These are phyloP conservation scores for Leccinum fuscescens DNA, from an alignment of 1,284 basidiomycete genomes.

Conservation along the genomic window DNA sequence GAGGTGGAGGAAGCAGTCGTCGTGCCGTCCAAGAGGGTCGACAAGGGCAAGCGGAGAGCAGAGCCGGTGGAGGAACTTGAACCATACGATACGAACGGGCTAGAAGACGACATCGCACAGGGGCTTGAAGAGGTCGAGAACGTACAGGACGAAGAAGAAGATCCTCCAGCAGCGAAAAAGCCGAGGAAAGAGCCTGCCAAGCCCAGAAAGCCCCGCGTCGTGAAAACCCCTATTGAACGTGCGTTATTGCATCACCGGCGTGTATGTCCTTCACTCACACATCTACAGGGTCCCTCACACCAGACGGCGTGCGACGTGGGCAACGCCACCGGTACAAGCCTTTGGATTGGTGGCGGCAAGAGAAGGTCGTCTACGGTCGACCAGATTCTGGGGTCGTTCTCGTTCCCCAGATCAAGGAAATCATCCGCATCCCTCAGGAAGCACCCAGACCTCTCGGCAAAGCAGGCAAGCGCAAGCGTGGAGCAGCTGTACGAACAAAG, in stretches of 20 bases:
- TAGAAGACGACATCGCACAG: constrained; percentile 57
- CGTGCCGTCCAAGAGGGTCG: constrained; percentile 25
- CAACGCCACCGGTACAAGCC: constrained; percentile 73
- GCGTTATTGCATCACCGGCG: constrained; percentile 1
- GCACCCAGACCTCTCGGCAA: constrained; percentile 54
- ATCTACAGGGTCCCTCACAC: constrained; percentile 23
- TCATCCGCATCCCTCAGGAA: constrained; percentile 77
- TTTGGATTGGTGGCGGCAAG: constrained; percentile 91
- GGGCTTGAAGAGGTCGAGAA: constrained; percentile 47
- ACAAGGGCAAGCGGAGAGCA: constrained; percentile 39
- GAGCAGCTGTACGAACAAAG: constrained; percentile 36
- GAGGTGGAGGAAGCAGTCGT: constrained; percentile 35
- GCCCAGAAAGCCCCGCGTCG: constrained; percentile 26
- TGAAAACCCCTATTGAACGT: constrained; percentile 22
- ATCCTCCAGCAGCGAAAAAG: constrained; percentile 32
- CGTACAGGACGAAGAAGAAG: constrained; percentile 38
- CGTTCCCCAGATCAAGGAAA: constrained; percentile 81
- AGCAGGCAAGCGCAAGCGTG: constrained; percentile 42
- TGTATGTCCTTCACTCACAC: constrained; percentile 11
- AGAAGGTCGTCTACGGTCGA: constrained; percentile 81
- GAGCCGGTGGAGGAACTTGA: constrained; percentile 29
- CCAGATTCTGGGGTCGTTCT: constrained; percentile 51
- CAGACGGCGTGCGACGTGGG: constrained; percentile 73
- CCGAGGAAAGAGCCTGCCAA: constrained; percentile 33
- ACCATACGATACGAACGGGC: constrained; percentile 35